Percentiles rank a stretch among this genome's conserved stretches.
phyloP scores from a whole-genome alignment of 805 yeast genomes.

The Candida oleophila region DNA sequence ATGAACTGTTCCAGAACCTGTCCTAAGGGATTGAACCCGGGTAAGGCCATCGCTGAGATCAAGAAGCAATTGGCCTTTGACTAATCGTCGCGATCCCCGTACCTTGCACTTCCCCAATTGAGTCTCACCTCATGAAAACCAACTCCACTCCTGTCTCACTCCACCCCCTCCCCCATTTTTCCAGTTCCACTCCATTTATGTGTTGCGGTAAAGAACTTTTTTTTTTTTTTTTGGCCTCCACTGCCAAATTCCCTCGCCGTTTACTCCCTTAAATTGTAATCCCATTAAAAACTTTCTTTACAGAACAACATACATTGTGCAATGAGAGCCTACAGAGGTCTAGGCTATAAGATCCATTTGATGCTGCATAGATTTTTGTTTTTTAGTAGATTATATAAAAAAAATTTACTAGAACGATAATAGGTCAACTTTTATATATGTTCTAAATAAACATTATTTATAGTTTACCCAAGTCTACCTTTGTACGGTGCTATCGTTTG shows the following conservation, averaged over 20 bases:
- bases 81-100: too few species aligned
- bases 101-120: too few species aligned
- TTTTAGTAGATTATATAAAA: background rate
- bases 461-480: too few species aligned
- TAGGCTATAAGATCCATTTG: background rate
- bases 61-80: conserved; percentile 89
- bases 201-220: conserved; percentile 5
- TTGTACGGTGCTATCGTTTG: too few species aligned
- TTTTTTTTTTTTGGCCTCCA: conserved; percentile 5
- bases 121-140: too few species aligned
- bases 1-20: conserved; percentile 98
- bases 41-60: conserved; percentile 94
- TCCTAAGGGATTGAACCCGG: conserved; percentile 98
- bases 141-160: background rate
- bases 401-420: background rate
- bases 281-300: background rate
- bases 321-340: too few species aligned
- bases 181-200: background rate
- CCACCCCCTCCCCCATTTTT: background rate
- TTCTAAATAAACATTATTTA: background rate
- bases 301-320: background rate
- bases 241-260: background rate
- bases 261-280: background rate
- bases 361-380: background rate
- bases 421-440: background rate